phyloP scores from a whole-genome alignment of 176 grass and related monocot species.

The Oryza australiensis region DNA sequence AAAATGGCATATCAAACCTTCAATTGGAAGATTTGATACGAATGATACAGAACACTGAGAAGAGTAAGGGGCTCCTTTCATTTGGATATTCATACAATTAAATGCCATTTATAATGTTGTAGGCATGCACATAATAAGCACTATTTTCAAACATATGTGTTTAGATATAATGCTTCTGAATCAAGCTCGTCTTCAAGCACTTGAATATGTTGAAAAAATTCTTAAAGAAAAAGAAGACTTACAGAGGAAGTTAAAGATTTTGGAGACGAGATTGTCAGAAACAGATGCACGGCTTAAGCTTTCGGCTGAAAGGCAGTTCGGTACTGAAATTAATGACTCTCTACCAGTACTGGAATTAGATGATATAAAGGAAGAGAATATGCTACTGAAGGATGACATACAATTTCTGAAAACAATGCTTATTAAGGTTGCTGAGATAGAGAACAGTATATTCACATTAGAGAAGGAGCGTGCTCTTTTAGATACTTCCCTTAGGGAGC shows the following conservation, averaged over 20 bases:
- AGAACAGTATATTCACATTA: constrained; percentile 54
- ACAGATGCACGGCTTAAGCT: constrained; percentile 21
- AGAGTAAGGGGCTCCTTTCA: constrained; percentile 53
- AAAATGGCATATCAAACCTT: constrained; percentile 43
- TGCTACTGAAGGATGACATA: constrained; percentile 64
- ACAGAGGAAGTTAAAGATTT: constrained; percentile 58
- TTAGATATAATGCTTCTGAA: constrained; percentile 97
- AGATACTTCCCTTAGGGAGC: constrained; percentile 55
- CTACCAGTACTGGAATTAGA: constrained; percentile 40
- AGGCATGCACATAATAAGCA: constrained; percentile 16
- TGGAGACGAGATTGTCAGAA: constrained; percentile 75
- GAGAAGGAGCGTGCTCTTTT: constrained; percentile 72
- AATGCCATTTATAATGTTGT: constrained; percentile 11
- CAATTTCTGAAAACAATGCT: constrained; percentile 56
- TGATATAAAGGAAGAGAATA: constrained; percentile 60
- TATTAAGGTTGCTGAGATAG: constrained; percentile 56
- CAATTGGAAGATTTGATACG: constrained; percentile 66
- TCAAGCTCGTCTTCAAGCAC: constrained; percentile 74
- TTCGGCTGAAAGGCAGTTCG: constrained; percentile 46
- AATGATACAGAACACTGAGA: constrained; percentile 76
- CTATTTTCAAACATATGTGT: constrained; percentile 26
- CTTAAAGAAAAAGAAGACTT: constrained; percentile 84
- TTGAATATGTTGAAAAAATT: constrained; percentile 77
- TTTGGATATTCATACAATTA: constrained; percentile 29
- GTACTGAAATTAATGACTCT: constrained; percentile 41